Percentiles rank a stretch among this genome's conserved stretches.
phyloP scores from a whole-genome alignment of 2,329 filamentous ascomycete genomes.

The Colletotrichum sidae region DNA sequence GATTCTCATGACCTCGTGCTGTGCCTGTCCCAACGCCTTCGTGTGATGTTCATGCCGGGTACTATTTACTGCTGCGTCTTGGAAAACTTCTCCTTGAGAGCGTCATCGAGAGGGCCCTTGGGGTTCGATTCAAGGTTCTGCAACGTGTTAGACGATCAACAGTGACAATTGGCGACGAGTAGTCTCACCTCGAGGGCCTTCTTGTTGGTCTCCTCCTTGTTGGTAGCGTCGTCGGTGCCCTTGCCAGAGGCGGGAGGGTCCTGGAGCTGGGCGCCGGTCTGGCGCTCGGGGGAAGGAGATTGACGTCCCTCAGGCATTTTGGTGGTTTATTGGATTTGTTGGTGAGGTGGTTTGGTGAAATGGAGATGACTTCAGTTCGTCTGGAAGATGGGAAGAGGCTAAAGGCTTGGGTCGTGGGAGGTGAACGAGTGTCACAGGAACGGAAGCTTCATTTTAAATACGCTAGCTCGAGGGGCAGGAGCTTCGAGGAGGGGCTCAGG shows the following conservation, averaged over 20 bases:
- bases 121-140: conserved; percentile 74
- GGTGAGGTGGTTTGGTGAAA: conserved; percentile 7
- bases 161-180: not conserved
- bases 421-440: not conserved
- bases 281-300: conserved; percentile 79
- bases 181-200: conserved; percentile 60
- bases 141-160: conserved; percentile 13
- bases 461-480: not conserved
- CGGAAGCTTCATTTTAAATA: conserved; percentile 25
- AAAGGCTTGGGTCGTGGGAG: not conserved
- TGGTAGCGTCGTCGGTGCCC: conserved; percentile 65
- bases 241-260: conserved; percentile 68
- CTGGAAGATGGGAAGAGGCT: not conserved
- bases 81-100: conserved; percentile 69
- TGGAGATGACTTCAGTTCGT: not conserved
- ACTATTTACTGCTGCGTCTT: conserved; percentile 52
- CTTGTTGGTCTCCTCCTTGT: conserved; percentile 65
- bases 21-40: conserved; percentile 21
- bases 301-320: conserved; percentile 81
- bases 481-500: conserved; percentile 11
- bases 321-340: conserved; percentile 36
- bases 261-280: conserved; percentile 73
- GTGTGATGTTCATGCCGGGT: not conserved
- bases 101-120: conserved; percentile 70
- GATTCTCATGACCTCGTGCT: conserved; percentile 14